phyloP scores from a whole-genome alignment of 78 protist species.

The Dictyostelium intermedium region DNA sequence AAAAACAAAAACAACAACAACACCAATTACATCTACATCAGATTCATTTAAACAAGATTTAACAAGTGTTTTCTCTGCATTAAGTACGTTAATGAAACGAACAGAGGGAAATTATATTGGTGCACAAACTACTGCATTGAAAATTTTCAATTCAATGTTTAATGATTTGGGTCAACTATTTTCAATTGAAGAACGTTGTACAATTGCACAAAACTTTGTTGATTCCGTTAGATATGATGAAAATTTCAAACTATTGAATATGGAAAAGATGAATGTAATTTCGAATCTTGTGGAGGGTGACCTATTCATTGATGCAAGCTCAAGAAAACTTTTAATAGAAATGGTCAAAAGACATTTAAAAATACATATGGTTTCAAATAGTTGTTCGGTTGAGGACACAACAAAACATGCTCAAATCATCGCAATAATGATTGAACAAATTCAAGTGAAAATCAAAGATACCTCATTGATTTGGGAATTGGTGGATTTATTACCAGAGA shows the following conservation, averaged over 20 bases:
- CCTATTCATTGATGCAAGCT: conserved; percentile 10
- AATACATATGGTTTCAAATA: conserved; percentile 13
- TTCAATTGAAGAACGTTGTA: conserved; percentile 44
- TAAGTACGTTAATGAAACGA: conserved; percentile 29
- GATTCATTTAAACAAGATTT: conserved; percentile 64
- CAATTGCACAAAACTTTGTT: conserved; percentile 37
- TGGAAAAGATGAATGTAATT: conserved; percentile 73
- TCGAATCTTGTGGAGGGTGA: conserved; percentile 32
- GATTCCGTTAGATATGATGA: conserved; percentile 67
- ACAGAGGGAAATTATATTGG: conserved; percentile 68
- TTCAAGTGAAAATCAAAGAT: conserved; percentile 53
- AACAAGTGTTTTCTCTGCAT: conserved; percentile 41
- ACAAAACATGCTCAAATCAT: conserved; percentile 63
- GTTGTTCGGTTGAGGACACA: conserved; percentile 17
- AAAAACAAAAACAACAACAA: neutral
- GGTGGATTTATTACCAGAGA: conserved; percentile 42
- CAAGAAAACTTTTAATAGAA: neutral
- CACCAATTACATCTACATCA: neutral
- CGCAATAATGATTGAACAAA: conserved; percentile 31
- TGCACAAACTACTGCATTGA: conserved; percentile 65
- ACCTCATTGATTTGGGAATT: conserved; percentile 23
- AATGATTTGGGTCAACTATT: conserved; percentile 62
- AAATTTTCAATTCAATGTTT: conserved; percentile 47
- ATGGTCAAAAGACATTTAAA: conserved; percentile 38
- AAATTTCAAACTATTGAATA: conserved; percentile 1